Percentiles rank a stretch among this genome's conserved stretches.
Conservation (phyloP, 1,284 basidiomycete species). For the Microbotryum saponariae region DNA sequence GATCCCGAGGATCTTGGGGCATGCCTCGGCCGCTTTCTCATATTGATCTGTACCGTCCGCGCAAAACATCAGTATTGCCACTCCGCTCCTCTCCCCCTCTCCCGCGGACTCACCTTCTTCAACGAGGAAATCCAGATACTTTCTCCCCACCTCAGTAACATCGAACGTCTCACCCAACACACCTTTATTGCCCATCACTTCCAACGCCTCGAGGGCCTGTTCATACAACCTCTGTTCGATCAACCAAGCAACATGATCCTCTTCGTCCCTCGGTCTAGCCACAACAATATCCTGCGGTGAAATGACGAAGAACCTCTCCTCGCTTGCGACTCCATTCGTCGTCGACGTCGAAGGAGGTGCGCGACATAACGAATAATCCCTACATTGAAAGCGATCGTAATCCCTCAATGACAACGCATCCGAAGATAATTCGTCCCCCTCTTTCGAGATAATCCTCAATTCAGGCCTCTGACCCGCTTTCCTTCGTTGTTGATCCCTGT, state of each 20-base stretch:
- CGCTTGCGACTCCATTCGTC: too few species aligned
- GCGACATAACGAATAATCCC: conserved; percentile 68
- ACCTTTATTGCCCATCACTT: conserved; percentile 48
- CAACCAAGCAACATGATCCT: conserved; percentile 89
- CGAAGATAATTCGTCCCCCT: conserved; percentile 79
- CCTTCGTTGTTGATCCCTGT: conserved; percentile 63
- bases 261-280: conserved; percentile 73
- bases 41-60: conserved; percentile 56
- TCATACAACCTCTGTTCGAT: conserved; percentile 78
- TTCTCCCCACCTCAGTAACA: conserved; percentile 67
- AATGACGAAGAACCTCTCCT: conserved; percentile 59
- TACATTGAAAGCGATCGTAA: conserved; percentile 79
- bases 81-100: neutral
- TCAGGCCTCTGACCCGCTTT: conserved; percentile 82
- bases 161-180: conserved; percentile 46
- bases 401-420: conserved; percentile 74
- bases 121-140: conserved; percentile 73
- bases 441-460: conserved; percentile 77
- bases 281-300: conserved; percentile 80
- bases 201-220: conserved; percentile 79
- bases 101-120: conserved; percentile 52
- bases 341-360: conserved; percentile 34
- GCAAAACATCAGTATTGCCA: neutral
- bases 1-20: conserved; percentile 74
- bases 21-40: conserved; percentile 72